Percentiles rank a stretch among this genome's conserved stretches.
Evolutionary conservation across 2,329 filamentous ascomycete species (phyloP).

Genomic region (Trichoderma atrobrunneum): DNA sequence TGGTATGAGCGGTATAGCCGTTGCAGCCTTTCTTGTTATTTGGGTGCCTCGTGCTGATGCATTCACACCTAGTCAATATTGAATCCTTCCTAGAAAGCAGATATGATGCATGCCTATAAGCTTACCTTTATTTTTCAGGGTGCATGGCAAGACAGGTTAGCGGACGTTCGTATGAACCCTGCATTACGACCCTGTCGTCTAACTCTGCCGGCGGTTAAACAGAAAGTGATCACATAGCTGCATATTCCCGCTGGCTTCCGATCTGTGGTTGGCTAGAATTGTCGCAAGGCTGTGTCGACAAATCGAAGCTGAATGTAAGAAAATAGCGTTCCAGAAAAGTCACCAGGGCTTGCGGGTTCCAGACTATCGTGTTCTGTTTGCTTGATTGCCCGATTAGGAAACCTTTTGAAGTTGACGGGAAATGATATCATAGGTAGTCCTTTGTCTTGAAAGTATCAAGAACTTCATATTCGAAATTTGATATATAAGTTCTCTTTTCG

Average conservation of each 20-base stretch:
- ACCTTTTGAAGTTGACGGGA: neutral
- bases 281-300: neutral
- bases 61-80: neutral
- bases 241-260: neutral
- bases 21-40: neutral
- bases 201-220: neutral
- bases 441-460: neutral
- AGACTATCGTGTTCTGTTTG: neutral
- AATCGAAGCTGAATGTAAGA: neutral
- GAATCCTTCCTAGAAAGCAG: neutral
- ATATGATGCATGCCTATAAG: neutral
- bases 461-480: neutral
- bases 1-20: neutral
- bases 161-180: neutral
- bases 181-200: neutral
- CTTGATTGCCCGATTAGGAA: neutral
- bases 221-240: neutral
- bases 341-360: neutral
- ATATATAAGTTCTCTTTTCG: neutral
- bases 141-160: neutral
- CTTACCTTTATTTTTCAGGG: neutral
- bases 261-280: neutral
- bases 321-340: neutral
- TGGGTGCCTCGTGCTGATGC: neutral
- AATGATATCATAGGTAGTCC: neutral